Evolutionary conservation across 2,329 filamentous ascomycete species (phyloP).

Genomic region (Trichoderma brevicompactum): DNA sequence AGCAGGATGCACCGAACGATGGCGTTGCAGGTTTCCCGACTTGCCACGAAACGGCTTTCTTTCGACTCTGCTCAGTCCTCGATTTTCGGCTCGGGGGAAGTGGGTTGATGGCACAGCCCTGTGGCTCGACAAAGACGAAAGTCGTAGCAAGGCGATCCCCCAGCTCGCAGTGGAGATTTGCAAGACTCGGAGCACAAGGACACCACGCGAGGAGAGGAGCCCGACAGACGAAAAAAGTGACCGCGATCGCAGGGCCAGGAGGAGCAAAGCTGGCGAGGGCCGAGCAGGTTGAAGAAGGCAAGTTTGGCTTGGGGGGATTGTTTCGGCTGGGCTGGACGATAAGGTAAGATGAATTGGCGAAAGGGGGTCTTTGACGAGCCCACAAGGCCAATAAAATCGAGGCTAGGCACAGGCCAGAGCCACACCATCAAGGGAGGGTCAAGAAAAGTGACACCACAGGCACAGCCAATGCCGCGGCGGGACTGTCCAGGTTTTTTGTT

Average conservation of each 20-base stretch:
- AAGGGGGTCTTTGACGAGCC: slow-evolving; percentile 23
- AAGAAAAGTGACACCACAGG: too few relatives aligned
- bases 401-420: neutral
- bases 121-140: neutral
- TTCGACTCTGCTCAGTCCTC: neutral
- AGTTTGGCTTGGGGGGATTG: slow-evolving; percentile 10
- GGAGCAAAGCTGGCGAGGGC: slow-evolving; percentile 2
- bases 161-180: slow-evolving; percentile 23
- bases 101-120: slow-evolving; percentile 15
- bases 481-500: too few relatives aligned
- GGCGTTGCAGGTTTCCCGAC: neutral
- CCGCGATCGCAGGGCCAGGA: slow-evolving; percentile 25
- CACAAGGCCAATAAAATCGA: slow-evolving; percentile 22
- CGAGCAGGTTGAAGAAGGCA: slow-evolving; percentile 25
- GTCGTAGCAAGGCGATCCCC: neutral
- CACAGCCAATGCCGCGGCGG: too few relatives aligned
- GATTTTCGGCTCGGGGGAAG: slow-evolving; percentile 2
- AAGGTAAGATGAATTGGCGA: slow-evolving; percentile 21
- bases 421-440: slow-evolving; percentile 13
- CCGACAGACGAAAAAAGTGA: slow-evolving; percentile 5
- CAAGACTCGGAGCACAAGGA: slow-evolving; percentile 20
- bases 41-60: neutral
- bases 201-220: slow-evolving; percentile 17
- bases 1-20: neutral
- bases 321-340: slow-evolving; percentile 13